Evolutionary conservation across 306 rosid species (phyloP).

Genomic region (Mucuna pruriens): DNA sequence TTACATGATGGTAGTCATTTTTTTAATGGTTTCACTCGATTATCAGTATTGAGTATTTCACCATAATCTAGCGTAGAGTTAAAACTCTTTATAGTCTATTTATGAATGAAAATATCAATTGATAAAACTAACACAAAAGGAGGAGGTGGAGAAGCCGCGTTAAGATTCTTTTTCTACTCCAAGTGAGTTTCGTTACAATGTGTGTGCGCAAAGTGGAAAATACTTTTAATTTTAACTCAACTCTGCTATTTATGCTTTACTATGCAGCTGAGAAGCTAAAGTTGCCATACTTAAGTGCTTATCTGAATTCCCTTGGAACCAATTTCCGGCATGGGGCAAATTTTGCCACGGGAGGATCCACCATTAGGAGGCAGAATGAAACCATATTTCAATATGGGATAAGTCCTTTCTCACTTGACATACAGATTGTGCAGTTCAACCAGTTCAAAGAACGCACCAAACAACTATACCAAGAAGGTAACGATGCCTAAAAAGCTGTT

Average conservation of each 20-base stretch:
- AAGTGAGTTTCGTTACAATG: too few species aligned
- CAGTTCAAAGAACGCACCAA: constrained; percentile 68
- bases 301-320: constrained; percentile 85
- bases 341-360: constrained; percentile 95
- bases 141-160: too few species aligned
- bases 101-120: too few species aligned
- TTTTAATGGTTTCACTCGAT: too few species aligned
- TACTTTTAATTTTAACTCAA: constrained; percentile 22
- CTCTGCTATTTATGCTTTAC: neutral
- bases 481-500: neutral
- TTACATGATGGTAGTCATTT: too few species aligned
- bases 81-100: too few species aligned
- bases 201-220: neutral
- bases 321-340: constrained; percentile 86
- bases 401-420: constrained; percentile 87
- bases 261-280: constrained; percentile 72
- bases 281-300: constrained; percentile 88
- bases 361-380: constrained; percentile 81
- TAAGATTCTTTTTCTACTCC: too few species aligned
- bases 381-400: constrained; percentile 82
- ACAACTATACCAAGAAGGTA: constrained; percentile 76
- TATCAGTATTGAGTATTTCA: too few species aligned
- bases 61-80: too few species aligned
- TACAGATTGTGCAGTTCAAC: constrained; percentile 60
- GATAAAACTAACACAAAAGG: too few species aligned